A percentile compares a stretch with the other conserved stretches of the same genome.
Conservation (phyloP, 2,329 filamentous ascomycete genomes). For the Mycosphaerella sp. region DNA sequence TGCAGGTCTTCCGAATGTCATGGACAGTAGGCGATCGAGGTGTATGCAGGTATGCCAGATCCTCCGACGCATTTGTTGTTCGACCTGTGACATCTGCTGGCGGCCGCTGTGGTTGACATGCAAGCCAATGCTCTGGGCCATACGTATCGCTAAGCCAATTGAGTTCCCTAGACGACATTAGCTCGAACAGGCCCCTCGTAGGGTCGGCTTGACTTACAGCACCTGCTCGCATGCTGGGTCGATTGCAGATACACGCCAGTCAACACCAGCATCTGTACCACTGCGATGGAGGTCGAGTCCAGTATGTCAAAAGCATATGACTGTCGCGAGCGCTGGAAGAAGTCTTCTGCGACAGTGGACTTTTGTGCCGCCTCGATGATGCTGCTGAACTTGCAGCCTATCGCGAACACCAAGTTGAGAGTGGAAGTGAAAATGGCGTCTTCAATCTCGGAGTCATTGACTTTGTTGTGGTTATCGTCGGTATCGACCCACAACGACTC, state of each 20-base stretch:
- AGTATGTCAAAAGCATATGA: slow-evolving; percentile 26
- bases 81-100: slow-evolving; percentile 51
- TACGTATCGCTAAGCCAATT: slow-evolving; percentile 46
- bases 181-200: background rate
- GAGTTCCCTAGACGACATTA: slow-evolving; percentile 17
- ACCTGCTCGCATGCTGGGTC: slow-evolving; percentile 25
- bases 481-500: slow-evolving; percentile 22
- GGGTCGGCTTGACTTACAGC: slow-evolving; percentile 11
- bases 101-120: slow-evolving; percentile 55
- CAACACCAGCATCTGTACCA: slow-evolving; percentile 26
- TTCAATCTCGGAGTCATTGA: slow-evolving; percentile 19
- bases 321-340: slow-evolving; percentile 26
- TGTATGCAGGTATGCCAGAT: slow-evolving; percentile 46
- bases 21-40: slow-evolving; percentile 46
- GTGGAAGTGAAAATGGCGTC: slow-evolving; percentile 25
- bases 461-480: slow-evolving; percentile 2
- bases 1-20: slow-evolving; percentile 30
- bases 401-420: slow-evolving; percentile 25
- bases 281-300: slow-evolving; percentile 23
- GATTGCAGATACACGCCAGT: slow-evolving; percentile 26
- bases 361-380: slow-evolving; percentile 23
- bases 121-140: slow-evolving; percentile 62
- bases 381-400: slow-evolving; percentile 26
- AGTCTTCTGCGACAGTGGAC: slow-evolving; percentile 23
- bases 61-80: slow-evolving; percentile 61